Base-by-base conservation (phyloP, 192 early-diverging fungal species). In the Coemansia sp. region DNA sequence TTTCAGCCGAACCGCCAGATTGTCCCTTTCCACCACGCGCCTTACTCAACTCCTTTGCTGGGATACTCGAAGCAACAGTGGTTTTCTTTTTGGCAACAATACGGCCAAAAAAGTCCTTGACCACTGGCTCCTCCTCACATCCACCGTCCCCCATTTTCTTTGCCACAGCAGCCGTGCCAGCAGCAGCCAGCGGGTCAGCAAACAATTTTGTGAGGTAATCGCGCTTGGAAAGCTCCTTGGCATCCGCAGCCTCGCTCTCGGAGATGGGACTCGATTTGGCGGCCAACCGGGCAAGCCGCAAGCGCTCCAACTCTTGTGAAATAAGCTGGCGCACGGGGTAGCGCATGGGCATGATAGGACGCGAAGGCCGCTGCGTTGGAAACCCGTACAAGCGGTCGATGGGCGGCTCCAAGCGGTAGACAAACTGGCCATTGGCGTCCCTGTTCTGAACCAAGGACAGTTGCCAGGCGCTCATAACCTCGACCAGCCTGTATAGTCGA, bases 301-400 rank as follows among this genome's bases (percentile, higher is more conserved):
- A 45, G 35, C 54, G 71, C 53, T 67, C 68, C 61, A 93, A 88
- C 83, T 95, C 91, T 65, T 90, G 90, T 1, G 93, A 74, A 63
- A 96, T 87, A 49, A 97, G 71, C 76, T 95, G 93, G 46, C 91
- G 86, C 6, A 92, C 87, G 0, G 93, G 89, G 72, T 94, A 93
- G n/a, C 83, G 82, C 51, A 73, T 87, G 6, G 88, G 71, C 69
- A 90, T 60, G 14, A 89, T 62, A 0, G 42, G 19, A 6, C 46
- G 42, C 10, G 61, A 45, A 2, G 67, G 70, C 0, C 71, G 65
- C 20, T 47, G 64, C 6, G 40, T 47, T n/a, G 27, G 35, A 17
- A 78, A 69, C 4, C 57, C 71, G 59, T 65, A 65, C 29, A 83
- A 43, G 14, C 67, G 64, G 63, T 83, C 59, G 19, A 85, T 86